A percentile compares a stretch with the other conserved stretches of the same genome.
Conservation (phyloP, 345 rosid species). For the Leavenworthia alabamica region DNA sequence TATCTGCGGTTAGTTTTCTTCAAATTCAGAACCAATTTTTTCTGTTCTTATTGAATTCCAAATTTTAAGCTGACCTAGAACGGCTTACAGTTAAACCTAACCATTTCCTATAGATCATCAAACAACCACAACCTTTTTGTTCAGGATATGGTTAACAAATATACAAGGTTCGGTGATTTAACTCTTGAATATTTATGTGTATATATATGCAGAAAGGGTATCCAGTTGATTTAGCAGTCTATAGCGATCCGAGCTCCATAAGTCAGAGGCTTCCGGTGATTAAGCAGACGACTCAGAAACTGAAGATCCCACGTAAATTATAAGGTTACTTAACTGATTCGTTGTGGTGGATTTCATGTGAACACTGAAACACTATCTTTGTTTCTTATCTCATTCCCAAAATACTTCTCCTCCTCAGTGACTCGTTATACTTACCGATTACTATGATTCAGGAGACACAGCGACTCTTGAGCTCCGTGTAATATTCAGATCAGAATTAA, state of each 20-base stretch:
- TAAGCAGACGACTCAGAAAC: constrained; percentile 66
- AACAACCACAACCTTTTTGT: background rate
- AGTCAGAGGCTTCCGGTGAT: constrained; percentile 81
- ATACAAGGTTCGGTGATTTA: background rate
- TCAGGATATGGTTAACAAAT: background rate
- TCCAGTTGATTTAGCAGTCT: constrained; percentile 68
- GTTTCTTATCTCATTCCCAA: background rate
- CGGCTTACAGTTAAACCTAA: background rate
- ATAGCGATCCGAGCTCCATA: constrained; percentile 76
- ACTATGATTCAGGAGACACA: background rate
- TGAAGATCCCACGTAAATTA: constrained; percentile 35
- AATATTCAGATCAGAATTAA: too few relatives aligned
- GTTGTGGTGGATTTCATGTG: background rate
- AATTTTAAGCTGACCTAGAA: background rate
- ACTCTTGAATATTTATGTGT: background rate
- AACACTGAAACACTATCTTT: background rate
- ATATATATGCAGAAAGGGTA: constrained; percentile 71
- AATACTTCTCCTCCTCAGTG: background rate
- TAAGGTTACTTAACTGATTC: constrained; percentile 6
- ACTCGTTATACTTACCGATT: background rate
- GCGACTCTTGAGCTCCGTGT: background rate
- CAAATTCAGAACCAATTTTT: background rate
- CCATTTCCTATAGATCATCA: constrained; percentile 1
- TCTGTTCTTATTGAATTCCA: background rate
- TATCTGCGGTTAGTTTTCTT: constrained; percentile 59